Evolutionary conservation across 148 eudicot genomes (phyloP).

Genomic region (Rhododendron henanense): DNA sequence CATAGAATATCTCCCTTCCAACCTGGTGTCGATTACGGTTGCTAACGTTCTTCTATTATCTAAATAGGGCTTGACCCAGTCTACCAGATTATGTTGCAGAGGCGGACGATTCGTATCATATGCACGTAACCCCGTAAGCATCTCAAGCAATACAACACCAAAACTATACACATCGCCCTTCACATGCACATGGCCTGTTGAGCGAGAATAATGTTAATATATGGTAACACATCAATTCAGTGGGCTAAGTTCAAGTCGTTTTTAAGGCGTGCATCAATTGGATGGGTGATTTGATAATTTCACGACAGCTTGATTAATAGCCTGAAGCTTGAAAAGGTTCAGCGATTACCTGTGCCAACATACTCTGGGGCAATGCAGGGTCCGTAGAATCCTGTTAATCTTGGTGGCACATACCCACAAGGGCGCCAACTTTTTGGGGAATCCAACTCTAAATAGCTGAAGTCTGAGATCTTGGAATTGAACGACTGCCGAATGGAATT

Average conservation of each 20-base stretch:
- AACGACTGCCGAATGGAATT: conserved; percentile 40
- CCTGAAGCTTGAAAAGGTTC: not conserved
- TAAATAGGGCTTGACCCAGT: conserved; percentile 16
- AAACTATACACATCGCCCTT: conserved; percentile 85
- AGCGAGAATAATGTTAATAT: not conserved
- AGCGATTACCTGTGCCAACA: conserved; percentile 63
- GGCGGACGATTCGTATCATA: conserved; percentile 10
- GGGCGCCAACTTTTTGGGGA: conserved; percentile 45
- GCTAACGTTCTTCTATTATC: conserved; percentile 51
- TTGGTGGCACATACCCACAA: conserved; percentile 64
- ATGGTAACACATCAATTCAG: not conserved
- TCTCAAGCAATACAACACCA: conserved; percentile 76
- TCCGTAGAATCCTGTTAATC: conserved; percentile 33
- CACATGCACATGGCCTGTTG: conserved; percentile 66
- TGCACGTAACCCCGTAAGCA: conserved; percentile 27
- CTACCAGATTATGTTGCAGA: conserved; percentile 7
- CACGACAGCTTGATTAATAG: not conserved
- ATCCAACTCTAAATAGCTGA: conserved; percentile 65
- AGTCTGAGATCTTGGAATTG: conserved; percentile 78
- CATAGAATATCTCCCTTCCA: conserved; percentile 61
- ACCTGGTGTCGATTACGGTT: conserved; percentile 57
- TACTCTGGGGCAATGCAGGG: conserved; percentile 80
- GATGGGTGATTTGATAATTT: not conserved
- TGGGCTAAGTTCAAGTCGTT: not conserved
- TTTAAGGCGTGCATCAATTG: not conserved